Evolutionary conservation across 768 basidiomycete genomes (phyloP), one percentile per base, ranked within the genome.

Genomic region (Boletus huronensis): DNA sequence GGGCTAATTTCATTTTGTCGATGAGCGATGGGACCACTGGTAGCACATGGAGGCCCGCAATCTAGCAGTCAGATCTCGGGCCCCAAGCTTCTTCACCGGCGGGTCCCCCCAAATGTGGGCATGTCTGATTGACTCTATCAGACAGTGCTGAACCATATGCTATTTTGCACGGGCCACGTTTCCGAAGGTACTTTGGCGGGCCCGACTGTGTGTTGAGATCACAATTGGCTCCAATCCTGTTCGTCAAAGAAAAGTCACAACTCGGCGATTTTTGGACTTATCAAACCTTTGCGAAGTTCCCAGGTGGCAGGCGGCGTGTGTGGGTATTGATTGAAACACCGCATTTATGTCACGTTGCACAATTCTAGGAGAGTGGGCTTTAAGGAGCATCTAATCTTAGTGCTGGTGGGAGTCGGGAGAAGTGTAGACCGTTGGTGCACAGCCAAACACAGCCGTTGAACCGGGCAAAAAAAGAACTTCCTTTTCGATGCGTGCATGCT

Each of bases 231-330:
- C 39, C 42, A 41, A 35, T 21, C 25, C 28, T n/a, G 42, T 29
- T 26, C 21, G n/a, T 50, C 44, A 48, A 25, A 42, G 25, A 26
- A 57, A 53, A 39, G 44, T 48, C 48, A 52, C 54, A 29, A 34
- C 16, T 29, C 14, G 38, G 31, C 10, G 39, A 32, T 10, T 40
- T 10, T 44, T 34, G 29, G 29, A 38, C 29, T n/a, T 38, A 47
- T 43, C 42, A 49, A 43, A 42, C n/a, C 41, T 34, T 25, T 45
- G 29, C 39, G 23, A 51, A 25, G 42, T 59, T 59, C 57, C 41
- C 48, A 40, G 39, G 48, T 40, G 21, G 48, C 25, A 44, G n/a
- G n/a, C n/a, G 44, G 44, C 26, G 43, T 38, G 26, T 25, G 45
- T 23, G 23, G 29, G 38, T 25, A 21, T 21, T 41, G 19, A 25